Evolutionary conservation across 495 filamentous ascomycete species (phyloP).

Genomic region (Saxispiralis lemnorum): DNA sequence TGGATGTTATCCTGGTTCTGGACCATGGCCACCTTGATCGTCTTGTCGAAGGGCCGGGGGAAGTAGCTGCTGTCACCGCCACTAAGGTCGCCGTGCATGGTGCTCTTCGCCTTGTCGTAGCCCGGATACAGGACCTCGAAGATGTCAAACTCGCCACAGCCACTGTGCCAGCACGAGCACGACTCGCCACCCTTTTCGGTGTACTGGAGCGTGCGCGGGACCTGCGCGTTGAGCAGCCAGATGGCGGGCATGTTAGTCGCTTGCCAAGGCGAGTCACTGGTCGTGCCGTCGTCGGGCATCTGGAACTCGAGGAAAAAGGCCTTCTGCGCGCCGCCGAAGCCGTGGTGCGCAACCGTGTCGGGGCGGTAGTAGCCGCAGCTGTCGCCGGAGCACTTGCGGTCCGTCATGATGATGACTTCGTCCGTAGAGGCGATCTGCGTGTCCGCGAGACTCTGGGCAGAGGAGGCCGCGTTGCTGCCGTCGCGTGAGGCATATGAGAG

Average conservation of each 20-base stretch:
- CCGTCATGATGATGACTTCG: slow-evolving; percentile 46
- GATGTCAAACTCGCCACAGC: slow-evolving; percentile 57
- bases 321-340: slow-evolving; percentile 43
- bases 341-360: slow-evolving; percentile 25
- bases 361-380: slow-evolving; percentile 12
- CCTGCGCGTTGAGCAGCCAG: slow-evolving; percentile 55
- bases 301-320: slow-evolving; percentile 49
- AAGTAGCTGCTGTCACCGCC: slow-evolving; percentile 49
- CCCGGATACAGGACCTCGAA: slow-evolving; percentile 44
- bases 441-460: slow-evolving; percentile 34
- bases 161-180: slow-evolving; percentile 51
- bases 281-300: slow-evolving; percentile 41
- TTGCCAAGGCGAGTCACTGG: slow-evolving; percentile 13
- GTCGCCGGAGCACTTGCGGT: slow-evolving; percentile 32
- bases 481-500: slow-evolving; percentile 40
- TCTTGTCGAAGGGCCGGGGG: slow-evolving; percentile 32
- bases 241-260: slow-evolving; percentile 45
- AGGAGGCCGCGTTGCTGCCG: slow-evolving; percentile 31
- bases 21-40: slow-evolving; percentile 43
- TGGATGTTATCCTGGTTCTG: slow-evolving; percentile 31
- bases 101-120: slow-evolving; percentile 34
- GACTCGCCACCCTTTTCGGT: slow-evolving; percentile 26
- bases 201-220: slow-evolving; percentile 50
- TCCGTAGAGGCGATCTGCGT: slow-evolving; percentile 33
- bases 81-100: slow-evolving; percentile 38